phyloP scores from a whole-genome alignment of 106 monocot genomes.

The Dendrobium officinale region DNA sequence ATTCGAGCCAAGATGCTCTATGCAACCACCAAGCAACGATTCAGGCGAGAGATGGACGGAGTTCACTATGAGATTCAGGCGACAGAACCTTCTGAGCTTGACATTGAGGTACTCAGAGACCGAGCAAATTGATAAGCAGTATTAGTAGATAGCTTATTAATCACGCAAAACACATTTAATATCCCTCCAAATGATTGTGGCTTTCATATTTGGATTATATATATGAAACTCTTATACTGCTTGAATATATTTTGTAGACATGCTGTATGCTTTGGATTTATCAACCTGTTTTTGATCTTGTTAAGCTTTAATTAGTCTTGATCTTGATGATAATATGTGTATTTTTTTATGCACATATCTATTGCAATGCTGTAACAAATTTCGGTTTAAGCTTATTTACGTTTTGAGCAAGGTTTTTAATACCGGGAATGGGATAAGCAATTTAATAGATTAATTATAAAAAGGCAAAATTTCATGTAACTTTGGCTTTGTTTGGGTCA shows the following conservation, averaged over 20 bases:
- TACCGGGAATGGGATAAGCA: too few relatives aligned
- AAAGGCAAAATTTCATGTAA: too few relatives aligned
- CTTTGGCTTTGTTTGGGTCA: too few relatives aligned
- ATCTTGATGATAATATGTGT: too few relatives aligned
- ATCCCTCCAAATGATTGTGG: neutral
- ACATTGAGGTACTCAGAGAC: slow-evolving; percentile 18
- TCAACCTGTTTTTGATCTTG: neutral
- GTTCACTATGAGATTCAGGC: slow-evolving; percentile 29
- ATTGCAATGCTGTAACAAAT: too few relatives aligned
- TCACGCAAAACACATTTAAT: neutral
- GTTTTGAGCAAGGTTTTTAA: too few relatives aligned
- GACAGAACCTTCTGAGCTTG: slow-evolving; percentile 21
- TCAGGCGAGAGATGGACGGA: slow-evolving; percentile 20
- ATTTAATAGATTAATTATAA: too few relatives aligned
- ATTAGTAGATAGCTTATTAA: neutral
- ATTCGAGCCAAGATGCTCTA: slow-evolving; percentile 28
- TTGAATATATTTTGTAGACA: neutral
- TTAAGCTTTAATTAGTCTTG: too few relatives aligned
- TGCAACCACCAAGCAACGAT: slow-evolving; percentile 19
- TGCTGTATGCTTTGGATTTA: neutral
- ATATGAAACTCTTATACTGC: neutral
- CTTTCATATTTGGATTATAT: neutral
- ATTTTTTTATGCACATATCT: too few relatives aligned
- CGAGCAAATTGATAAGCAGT: slow-evolving; percentile 11
- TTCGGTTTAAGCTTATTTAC: too few relatives aligned